Evolutionary conservation across 345 rosid genomes (phyloP).

Genomic region (Camelina hispida): DNA sequence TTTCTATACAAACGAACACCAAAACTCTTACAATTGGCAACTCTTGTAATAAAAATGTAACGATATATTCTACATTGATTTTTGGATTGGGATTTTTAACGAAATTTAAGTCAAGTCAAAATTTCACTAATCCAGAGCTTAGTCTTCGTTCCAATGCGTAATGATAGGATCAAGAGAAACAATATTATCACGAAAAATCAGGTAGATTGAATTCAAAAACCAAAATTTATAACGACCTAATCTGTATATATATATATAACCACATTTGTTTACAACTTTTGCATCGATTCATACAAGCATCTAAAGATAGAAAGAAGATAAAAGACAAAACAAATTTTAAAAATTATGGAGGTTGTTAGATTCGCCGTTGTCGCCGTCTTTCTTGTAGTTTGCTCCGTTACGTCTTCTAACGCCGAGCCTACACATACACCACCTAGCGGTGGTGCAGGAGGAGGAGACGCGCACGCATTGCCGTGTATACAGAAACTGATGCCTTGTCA

Average conservation of each 20-base stretch:
- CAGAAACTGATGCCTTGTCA: constrained; percentile 65
- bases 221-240: background rate
- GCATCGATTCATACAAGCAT: background rate
- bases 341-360: constrained; percentile 12
- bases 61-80: background rate
- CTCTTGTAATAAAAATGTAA: background rate
- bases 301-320: background rate
- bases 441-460: constrained; percentile 28
- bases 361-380: constrained; percentile 30
- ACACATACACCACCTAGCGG: constrained; percentile 11
- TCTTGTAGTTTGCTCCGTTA: background rate
- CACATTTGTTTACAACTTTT: constrained; percentile 1
- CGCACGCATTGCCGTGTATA: constrained; percentile 48
- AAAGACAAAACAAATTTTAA: background rate
- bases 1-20: constrained; percentile 5
- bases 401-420: constrained; percentile 13
- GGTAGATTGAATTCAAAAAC: constrained; percentile 1
- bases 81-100: background rate
- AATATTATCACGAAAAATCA: constrained; percentile 24
- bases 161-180: constrained; percentile 23
- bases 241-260: constrained; percentile 17
- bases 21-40: constrained; percentile 16
- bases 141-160: constrained; percentile 34
- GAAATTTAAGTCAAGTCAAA: background rate
- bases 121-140: constrained; percentile 25